phyloP scores from a whole-genome alignment of 1,284 basidiomycete species.

The Albatrellus sp. region DNA sequence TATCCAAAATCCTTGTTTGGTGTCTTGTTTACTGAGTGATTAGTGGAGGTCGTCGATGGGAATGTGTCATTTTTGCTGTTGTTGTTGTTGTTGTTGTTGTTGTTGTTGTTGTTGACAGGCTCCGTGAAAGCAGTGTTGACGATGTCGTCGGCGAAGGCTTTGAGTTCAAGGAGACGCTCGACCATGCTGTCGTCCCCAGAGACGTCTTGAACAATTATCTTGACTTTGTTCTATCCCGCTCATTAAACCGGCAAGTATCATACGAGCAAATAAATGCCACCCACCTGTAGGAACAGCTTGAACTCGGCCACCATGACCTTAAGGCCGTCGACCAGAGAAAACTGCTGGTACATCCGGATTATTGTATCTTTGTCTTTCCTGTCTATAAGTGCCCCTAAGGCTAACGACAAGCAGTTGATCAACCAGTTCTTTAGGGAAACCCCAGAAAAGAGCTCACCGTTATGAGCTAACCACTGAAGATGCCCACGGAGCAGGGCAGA shows the following conservation, averaged over 20 bases:
- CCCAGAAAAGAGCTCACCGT: constrained; percentile 27
- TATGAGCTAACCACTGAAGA: constrained; percentile 43
- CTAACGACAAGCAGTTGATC: constrained; percentile 22
- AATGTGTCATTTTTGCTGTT: too few relatives aligned
- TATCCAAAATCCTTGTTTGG: constrained; percentile 44
- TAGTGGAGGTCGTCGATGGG: constrained; percentile 15
- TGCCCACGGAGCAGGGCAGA: constrained; percentile 37
- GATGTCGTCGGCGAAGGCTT: constrained; percentile 44
- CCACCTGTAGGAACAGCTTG: constrained; percentile 43
- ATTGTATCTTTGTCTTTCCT: constrained; percentile 36
- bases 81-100: too few relatives aligned
- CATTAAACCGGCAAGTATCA: neutral
- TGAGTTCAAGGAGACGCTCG: constrained; percentile 60
- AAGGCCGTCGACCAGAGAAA: constrained; percentile 46
- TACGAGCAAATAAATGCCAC: constrained; percentile 6
- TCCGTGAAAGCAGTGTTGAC: constrained; percentile 36
- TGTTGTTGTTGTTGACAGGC: constrained; percentile 9
- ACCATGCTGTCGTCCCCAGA: constrained; percentile 69
- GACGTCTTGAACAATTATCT: constrained; percentile 45
- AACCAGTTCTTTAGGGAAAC: neutral
- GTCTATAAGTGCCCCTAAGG: constrained; percentile 46
- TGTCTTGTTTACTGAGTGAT: constrained; percentile 6
- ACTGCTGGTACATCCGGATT: constrained; percentile 49
- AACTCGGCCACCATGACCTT: constrained; percentile 51
- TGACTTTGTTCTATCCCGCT: constrained; percentile 32